Percentiles rank a stretch among this genome's conserved stretches.
Evolutionary conservation across 768 basidiomycete genomes (phyloP).

Genomic region (Pleurotus citrinopileatus): DNA sequence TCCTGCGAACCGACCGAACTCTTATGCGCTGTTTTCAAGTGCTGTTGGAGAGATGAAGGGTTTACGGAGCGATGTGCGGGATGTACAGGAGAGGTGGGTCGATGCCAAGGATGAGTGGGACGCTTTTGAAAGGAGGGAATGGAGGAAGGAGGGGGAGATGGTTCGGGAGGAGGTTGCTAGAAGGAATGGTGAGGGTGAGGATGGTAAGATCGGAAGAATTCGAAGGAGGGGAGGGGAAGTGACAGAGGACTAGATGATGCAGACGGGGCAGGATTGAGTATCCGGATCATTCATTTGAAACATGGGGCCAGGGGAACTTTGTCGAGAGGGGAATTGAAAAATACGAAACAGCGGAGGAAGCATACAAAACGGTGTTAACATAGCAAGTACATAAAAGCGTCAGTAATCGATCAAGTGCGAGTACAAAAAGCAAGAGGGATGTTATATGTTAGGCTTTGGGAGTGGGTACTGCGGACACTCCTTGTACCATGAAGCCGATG

Average conservation of each 20-base stretch:
- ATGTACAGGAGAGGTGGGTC: conserved; percentile 94
- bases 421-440: too few species aligned
- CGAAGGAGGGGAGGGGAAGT: neutral
- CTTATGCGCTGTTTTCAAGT: conserved; percentile 63
- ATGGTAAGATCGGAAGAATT: neutral
- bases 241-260: too few species aligned
- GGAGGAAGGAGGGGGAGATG: conserved; percentile 72
- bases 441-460: neutral
- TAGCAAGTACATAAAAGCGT: too few species aligned
- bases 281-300: too few species aligned
- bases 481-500: conserved; percentile 14
- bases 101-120: conserved; percentile 82
- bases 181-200: too few species aligned
- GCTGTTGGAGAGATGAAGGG: conserved; percentile 56
- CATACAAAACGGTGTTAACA: too few species aligned
- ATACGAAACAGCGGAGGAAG: too few species aligned
- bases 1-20: conserved; percentile 50
- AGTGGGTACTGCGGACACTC: conserved; percentile 19
- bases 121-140: conserved; percentile 72
- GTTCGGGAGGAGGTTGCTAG: conserved; percentile 31
- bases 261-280: too few species aligned
- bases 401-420: too few species aligned
- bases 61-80: conserved; percentile 52
- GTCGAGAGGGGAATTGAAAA: too few species aligned
- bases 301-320: too few species aligned